Base-by-base conservation (phyloP, 129 eudicot genomes). In the Gnaphalium uliginosum region DNA sequence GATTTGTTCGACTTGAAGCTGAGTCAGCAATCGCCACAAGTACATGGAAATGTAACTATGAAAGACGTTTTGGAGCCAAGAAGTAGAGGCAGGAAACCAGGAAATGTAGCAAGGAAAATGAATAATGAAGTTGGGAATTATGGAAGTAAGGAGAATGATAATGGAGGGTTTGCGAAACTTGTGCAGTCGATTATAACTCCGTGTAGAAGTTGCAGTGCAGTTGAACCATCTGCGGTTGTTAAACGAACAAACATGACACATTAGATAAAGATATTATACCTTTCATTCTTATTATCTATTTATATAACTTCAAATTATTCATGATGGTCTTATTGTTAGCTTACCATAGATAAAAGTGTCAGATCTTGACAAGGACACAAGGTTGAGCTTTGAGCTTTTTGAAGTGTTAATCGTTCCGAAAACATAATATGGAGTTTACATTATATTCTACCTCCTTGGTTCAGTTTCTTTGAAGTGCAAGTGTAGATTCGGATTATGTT, bases 141-240 rank as follows among this genome's bases (percentile, higher is more conserved):
- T 54, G 68, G 58, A 58, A 24, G 18, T n/a, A 71, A 19, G 21
- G 19, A 65, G 4, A 21, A 17, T 8, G 63, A 64, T 15, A 76
- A 51, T 59, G 83, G 74, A 26, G 75, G 83, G 39, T 73, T 79
- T 41, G 83, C 41, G 29, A 79, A 79, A 4, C 33, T 79, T 1
- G 29, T 79, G 83, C 79, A 79, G 69, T 72, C 75, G 39, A 79
- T 79, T 23, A 79, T 62, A 4, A 79, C 75, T 6, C 79, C 83
- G 21, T 79, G 83, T 79, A 57, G 79, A 56, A 79, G 83, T 57
- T 79, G 83, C 61, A 73, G 83, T 10, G 79, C 23, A 24, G 83
- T 41, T 66, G 83, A 79, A 66, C 83, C 83, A 22, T 66, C 83
- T 11, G 74, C 39, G 1, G 75, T 5, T 59, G 81, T 79, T 57